phyloP scores from a whole-genome alignment of 305 asterid genomes.

The Fraxinus ornus region DNA sequence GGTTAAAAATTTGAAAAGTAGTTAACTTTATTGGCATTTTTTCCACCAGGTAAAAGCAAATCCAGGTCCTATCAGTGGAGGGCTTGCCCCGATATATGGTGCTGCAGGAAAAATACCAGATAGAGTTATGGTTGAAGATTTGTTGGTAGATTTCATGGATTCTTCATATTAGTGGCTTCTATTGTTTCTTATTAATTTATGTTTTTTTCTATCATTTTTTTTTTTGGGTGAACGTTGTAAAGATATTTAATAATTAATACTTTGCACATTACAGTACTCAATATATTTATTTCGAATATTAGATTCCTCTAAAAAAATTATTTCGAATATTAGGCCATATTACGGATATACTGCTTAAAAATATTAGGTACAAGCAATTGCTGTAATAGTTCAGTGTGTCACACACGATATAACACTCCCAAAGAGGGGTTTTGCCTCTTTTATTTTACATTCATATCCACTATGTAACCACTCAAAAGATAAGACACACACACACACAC shows the following conservation, averaged over 20 bases:
- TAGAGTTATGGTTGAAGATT: conserved; percentile 83
- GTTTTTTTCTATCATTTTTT: too few relatives aligned
- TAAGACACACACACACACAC: neutral
- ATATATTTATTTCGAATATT: neutral
- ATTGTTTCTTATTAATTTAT: neutral
- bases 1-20: neutral
- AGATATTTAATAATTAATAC: conserved; percentile 5
- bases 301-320: neutral
- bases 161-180: conserved; percentile 51
- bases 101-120: conserved; percentile 99
- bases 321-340: neutral
- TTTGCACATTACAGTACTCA: conserved; percentile 5
- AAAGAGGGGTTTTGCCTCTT: conserved; percentile 11
- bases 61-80: conserved; percentile 89
- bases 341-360: neutral
- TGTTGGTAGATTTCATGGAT: conserved; percentile 93
- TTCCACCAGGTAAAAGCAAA: conserved; percentile 70
- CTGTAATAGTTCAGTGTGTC: neutral
- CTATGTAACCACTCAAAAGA: conserved; percentile 26
- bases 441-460: conserved; percentile 31
- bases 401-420: neutral
- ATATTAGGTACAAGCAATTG: neutral
- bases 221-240: neutral
- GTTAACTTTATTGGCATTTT: neutral
- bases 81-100: conserved; percentile 96